phyloP scores from a whole-genome alignment of 371 early-diverging fungal species.

The Paraphysoderma sedebokerense region DNA sequence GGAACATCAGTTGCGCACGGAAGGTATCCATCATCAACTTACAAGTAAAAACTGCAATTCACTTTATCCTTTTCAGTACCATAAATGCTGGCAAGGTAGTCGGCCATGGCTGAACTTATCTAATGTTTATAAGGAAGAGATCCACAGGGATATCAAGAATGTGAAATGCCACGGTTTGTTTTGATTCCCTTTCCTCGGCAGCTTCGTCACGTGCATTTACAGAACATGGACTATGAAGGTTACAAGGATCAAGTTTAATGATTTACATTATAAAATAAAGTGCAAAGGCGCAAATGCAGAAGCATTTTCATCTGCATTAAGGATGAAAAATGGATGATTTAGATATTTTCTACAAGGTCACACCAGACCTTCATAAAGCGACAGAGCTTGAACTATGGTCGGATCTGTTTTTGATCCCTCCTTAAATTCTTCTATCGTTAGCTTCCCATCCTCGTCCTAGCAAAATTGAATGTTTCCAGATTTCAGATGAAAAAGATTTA shows the following conservation, averaged over 20 bases:
- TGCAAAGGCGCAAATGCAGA: no score
- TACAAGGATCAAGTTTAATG: no score
- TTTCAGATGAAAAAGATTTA: neutral
- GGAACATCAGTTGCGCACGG: neutral
- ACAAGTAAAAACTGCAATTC: slow-evolving; percentile 10
- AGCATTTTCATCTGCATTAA: no score
- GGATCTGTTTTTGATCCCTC: slow-evolving; percentile 78
- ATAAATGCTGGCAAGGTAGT: slow-evolving; percentile 79
- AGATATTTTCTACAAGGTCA: no score
- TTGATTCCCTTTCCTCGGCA: no score
- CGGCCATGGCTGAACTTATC: slow-evolving; percentile 55
- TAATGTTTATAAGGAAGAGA: no score
- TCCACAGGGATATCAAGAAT: no score
- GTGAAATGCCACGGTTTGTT: no score
- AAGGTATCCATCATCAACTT: neutral
- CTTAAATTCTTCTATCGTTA: slow-evolving; percentile 72
- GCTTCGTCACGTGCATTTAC: no score
- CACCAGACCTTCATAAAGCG: slow-evolving; percentile 55
- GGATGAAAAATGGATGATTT: no score
- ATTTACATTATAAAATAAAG: no score
- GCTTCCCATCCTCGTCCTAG: slow-evolving; percentile 51
- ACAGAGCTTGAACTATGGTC: slow-evolving; percentile 71
- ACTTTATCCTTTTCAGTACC: slow-evolving; percentile 93
- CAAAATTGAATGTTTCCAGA: neutral
- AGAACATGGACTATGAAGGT: no score